Conservation (phyloP, 495 filamentous ascomycete species). For the Hypoxylon perforatum region DNA sequence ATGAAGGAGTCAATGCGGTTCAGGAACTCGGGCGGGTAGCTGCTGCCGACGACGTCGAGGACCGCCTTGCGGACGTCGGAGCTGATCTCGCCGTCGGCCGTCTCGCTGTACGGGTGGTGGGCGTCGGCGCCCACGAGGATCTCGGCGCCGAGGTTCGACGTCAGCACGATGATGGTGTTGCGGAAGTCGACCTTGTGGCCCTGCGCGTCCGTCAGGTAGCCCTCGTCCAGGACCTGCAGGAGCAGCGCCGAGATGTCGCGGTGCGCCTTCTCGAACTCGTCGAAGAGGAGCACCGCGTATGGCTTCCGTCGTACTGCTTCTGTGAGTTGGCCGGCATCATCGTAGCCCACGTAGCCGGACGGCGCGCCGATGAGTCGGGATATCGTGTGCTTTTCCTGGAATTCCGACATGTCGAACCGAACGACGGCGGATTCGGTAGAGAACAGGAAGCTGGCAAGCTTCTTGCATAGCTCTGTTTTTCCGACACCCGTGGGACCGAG, state of each 20-base stretch:
- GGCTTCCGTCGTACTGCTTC: conserved; percentile 96
- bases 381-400: conserved; percentile 96
- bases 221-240: conserved; percentile 95
- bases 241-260: conserved; percentile 94
- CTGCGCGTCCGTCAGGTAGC: conserved; percentile 93
- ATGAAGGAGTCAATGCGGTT: conserved; percentile 98
- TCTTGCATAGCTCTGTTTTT: conserved; percentile 98
- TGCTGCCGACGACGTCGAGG: conserved; percentile 82
- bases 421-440: conserved; percentile 90
- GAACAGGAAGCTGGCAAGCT: conserved; percentile 92
- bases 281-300: conserved; percentile 93
- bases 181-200: conserved; percentile 96
- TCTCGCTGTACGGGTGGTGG: conserved; percentile 68
- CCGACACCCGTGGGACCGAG: conserved; percentile 95
- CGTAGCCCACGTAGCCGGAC: conserved; percentile 95
- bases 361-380: conserved; percentile 92
- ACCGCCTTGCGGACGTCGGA: conserved; percentile 78
- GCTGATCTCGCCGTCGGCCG: conserved; percentile 71
- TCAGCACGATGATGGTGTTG: conserved; percentile 95
- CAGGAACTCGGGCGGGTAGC: conserved; percentile 93
- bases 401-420: conserved; percentile 97
- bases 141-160: conserved; percentile 88
- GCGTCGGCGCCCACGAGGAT: conserved; percentile 72
- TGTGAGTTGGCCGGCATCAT: conserved; percentile 95
- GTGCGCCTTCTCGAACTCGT: conserved; percentile 98